A percentile compares a stretch with the other conserved stretches of the same genome.
phyloP scores from a whole-genome alignment of 257 asterid species.

The Gentiana dahurica region DNA sequence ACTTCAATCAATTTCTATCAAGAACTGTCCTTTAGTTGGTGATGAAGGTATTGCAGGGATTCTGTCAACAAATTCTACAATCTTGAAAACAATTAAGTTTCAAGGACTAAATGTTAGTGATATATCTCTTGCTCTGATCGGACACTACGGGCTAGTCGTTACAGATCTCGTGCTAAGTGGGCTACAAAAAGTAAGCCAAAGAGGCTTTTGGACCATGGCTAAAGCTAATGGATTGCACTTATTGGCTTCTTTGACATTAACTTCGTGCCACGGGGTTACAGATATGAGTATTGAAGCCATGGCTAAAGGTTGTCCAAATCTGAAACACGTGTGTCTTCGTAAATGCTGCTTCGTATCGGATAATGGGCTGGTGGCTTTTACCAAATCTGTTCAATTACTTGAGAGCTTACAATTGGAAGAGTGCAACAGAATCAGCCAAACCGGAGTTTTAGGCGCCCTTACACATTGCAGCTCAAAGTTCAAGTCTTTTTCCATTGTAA shows the following conservation, averaged over 20 bases:
- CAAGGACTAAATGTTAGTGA: conserved; percentile 62
- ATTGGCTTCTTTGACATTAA: conserved; percentile 46
- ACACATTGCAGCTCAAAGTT: conserved; percentile 51
- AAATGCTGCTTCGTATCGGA: conserved; percentile 70
- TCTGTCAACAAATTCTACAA: conserved; percentile 33
- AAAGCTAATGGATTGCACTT: conserved; percentile 52
- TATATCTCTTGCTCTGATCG: conserved; percentile 69
- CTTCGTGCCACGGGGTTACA: conserved; percentile 56
- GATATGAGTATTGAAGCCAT: conserved; percentile 67
- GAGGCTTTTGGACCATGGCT: conserved; percentile 96
- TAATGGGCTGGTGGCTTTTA: conserved; percentile 57
- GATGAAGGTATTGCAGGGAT: conserved; percentile 76
- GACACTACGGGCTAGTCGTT: conserved; percentile 66
- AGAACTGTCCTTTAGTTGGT: conserved; percentile 65
- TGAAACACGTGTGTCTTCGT: conserved; percentile 48
- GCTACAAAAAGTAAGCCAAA: conserved; percentile 69
- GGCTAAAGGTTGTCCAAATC: conserved; percentile 52
- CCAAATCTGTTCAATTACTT: conserved; percentile 45
- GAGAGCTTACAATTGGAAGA: conserved; percentile 78
- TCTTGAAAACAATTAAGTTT: conserved; percentile 60
- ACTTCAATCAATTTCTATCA: conserved; percentile 51
- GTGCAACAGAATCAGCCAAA: conserved; percentile 69
- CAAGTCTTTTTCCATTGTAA: conserved; percentile 58
- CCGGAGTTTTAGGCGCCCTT: conserved; percentile 50
- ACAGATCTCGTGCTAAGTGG: conserved; percentile 45